Evolutionary conservation across 495 filamentous ascomycete species (phyloP), one percentile per base, ranked within the genome.

Genomic region (Aspergillus leporis): DNA sequence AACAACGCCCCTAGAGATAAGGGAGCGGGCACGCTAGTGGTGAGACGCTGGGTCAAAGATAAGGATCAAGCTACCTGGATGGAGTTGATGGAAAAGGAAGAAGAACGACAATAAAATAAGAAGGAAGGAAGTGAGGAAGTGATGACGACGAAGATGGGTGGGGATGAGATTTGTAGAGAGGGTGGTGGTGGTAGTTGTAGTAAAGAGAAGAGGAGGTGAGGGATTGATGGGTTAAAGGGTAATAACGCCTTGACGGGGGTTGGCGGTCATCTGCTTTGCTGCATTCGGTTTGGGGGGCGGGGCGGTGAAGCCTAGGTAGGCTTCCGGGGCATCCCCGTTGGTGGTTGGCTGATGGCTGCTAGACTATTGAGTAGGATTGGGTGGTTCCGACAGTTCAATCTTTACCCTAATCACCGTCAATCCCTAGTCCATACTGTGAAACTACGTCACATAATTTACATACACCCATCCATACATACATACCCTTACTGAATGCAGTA

Each of bases 221-320:
- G 56, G 49, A 63, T 41, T 6, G 14, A 41, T n/a, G 38, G 38
- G 51, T 57, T 48, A 58, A 31, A 58, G 58, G 54, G 60, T 62
- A 61, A 63, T 40, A 65, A 45, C 19, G 43, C 43, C 43, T 47
- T 47, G 61, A 55, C 38, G 49, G 53, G 51, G 48, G 41, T 58
- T 59, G 51, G 58, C 46, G 60, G 58, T 70, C 64, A 66, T 55
- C 58, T 66, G 64, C 58, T 57, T 41, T 43, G 21, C 56, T 54
- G 57, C 61, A 58, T 53, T 55, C 54, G 56, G 51, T 47, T 41
- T 31, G 32, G n/a, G 51, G 56, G 55, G 38, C 32, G 55, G 52
- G 55, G 55, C 43, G 55, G 55, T 62, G 56, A 63, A 54, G 51
- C 30, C 30, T 25, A 18, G 31, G 50, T 18, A 43, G 41, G 51